phyloP scores from a whole-genome alignment of 345 rosid genomes.

The Sonneratia caseolaris region DNA sequence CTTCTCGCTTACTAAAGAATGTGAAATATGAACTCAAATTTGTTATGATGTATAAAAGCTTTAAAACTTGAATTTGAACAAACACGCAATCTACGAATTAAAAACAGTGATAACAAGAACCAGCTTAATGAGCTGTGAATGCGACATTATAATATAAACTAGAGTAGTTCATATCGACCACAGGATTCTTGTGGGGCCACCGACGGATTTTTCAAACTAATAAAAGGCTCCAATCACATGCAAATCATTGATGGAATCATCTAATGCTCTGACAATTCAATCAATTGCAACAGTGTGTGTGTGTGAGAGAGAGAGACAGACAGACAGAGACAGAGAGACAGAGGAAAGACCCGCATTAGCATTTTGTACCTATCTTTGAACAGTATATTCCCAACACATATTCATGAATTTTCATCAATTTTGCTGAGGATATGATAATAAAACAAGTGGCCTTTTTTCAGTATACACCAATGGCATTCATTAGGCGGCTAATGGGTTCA shows the following conservation, averaged over 20 bases:
- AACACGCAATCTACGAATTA: background rate
- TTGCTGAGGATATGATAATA: background rate
- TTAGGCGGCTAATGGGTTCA: no score
- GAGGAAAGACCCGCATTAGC: background rate
- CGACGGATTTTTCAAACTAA: background rate
- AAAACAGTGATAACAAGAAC: background rate
- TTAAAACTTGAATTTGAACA: background rate
- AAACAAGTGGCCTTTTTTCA: background rate
- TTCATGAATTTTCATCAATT: background rate
- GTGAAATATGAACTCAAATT: background rate
- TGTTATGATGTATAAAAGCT: background rate
- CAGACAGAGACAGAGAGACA: no score
- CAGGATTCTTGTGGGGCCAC: conserved; percentile 7
- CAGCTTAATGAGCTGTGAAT: background rate
- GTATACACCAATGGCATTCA: no score
- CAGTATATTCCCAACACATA: background rate
- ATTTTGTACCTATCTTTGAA: background rate
- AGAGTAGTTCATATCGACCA: background rate
- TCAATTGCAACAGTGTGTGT: background rate
- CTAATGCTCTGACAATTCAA: conserved; percentile 5
- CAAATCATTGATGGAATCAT: conserved; percentile 14
- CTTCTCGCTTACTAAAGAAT: background rate
- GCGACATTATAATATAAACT: background rate
- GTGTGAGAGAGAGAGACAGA: background rate
- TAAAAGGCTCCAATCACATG: conserved; percentile 10